Evolutionary conservation across 2,329 filamentous ascomycete genomes (phyloP).

Genomic region (Penicillium sp.): DNA sequence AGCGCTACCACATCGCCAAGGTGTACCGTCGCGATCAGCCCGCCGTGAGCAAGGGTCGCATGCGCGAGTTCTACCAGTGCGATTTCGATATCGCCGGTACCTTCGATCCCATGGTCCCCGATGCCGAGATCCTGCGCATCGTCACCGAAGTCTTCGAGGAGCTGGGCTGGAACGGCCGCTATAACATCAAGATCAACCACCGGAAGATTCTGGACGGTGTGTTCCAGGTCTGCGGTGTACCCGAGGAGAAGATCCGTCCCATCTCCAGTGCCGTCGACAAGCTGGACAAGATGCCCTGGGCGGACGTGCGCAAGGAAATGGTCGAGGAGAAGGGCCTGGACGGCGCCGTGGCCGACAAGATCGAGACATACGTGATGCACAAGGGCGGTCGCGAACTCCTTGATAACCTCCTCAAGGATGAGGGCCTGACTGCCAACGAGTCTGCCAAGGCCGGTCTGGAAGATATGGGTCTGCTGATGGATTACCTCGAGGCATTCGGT

Average conservation of each 20-base stretch:
- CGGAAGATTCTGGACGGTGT: constrained; percentile 90
- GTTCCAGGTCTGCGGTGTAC: constrained; percentile 84
- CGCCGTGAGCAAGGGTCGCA: constrained; percentile 79
- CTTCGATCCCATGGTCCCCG: constrained; percentile 85
- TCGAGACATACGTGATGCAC: constrained; percentile 69
- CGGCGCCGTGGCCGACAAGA: constrained; percentile 68
- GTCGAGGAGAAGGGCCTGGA: constrained; percentile 79
- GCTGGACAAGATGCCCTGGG: constrained; percentile 85
- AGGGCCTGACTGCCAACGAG: constrained; percentile 59
- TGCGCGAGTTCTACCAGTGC: constrained; percentile 95
- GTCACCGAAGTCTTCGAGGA: constrained; percentile 75
- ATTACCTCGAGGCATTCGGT: constrained; percentile 70
- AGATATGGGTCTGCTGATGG: constrained; percentile 71
- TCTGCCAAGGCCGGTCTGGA: constrained; percentile 69
- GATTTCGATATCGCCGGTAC: constrained; percentile 86
- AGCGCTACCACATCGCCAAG: constrained; percentile 91
- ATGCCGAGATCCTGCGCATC: constrained; percentile 79
- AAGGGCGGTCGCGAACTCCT: constrained; percentile 70
- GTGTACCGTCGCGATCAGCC: constrained; percentile 76
- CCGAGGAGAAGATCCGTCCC: constrained; percentile 72
- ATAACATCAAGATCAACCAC: constrained; percentile 91
- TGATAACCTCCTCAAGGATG: constrained; percentile 58
- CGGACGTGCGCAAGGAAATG: constrained; percentile 85
- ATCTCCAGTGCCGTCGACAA: constrained; percentile 95
- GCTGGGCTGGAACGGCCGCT: constrained; percentile 62